Evolutionary conservation across 2,329 filamentous ascomycete genomes (phyloP), one percentile per base, ranked within the genome.

Genomic region (Neoarthrinium moseri): DNA sequence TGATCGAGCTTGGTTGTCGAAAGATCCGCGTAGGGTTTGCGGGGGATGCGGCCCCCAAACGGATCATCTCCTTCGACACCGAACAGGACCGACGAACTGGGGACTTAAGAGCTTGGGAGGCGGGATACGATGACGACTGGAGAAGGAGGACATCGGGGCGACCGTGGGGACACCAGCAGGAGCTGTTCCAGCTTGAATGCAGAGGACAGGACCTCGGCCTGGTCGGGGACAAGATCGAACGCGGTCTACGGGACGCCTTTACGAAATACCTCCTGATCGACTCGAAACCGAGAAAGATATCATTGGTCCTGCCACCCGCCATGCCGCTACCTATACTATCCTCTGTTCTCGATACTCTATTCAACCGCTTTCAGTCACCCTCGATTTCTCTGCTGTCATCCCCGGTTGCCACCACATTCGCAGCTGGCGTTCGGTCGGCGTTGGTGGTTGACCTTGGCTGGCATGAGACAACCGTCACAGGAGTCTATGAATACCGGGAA

Each of bases 361-460:
- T 99, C 64, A 80, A 78, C 48, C 84, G 81, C 37, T 94, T 92
- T 64, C 87, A 91, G 54, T 80, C 87, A 13, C 88, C 91, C 0
- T 85, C 81, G 18, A 79, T 97, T 52, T 91, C 89, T 3, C 75
- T 99, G 33, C 72, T 96, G 59, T 89, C 91, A 1, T 80, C 82
- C 1, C 82, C 92, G 1, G 78, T 90, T 17, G 85, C 94, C 66
- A 75, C 83, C 2, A 75, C 86, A 6, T 80, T 91, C 3, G 87
- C 86, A 6, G 91, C 91, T 5, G 94, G 94, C 1, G 72, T 95
- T 32, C 83, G 94, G 12, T 89, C 89, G n/a, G 90, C 86, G 1
- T 66, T 99, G 33, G 82, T 97, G 1, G 75, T 99, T 29, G 91
- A 99, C 60, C 77, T 99, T 49, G 94, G 92, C 34, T 99, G 94